These are phyloP conservation scores for Coemansia sp. DNA, from an alignment of 192 early-diverging fungal genomes.

Conservation along the genomic window DNA sequence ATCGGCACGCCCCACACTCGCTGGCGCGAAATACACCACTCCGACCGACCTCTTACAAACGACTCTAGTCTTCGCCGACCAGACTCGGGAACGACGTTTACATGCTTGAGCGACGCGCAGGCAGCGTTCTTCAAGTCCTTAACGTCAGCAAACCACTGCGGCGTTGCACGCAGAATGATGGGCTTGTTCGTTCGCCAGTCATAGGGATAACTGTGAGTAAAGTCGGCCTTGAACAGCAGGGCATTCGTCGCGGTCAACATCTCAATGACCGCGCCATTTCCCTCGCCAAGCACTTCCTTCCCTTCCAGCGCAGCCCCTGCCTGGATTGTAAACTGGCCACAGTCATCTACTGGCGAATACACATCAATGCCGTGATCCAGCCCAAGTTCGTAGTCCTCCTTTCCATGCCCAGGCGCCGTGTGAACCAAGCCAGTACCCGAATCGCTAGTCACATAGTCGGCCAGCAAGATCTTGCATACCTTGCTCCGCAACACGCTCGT, in stretches of 20 bases:
- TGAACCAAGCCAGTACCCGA: constrained; percentile 82
- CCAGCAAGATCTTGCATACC: constrained; percentile 58
- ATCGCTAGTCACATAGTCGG: constrained; percentile 65
- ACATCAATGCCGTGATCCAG: constrained; percentile 55
- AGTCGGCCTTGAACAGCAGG: constrained; percentile 55
- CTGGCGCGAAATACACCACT: constrained; percentile 86
- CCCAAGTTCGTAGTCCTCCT: constrained; percentile 77
- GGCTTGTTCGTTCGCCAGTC: constrained; percentile 84
- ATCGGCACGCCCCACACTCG: constrained; percentile 82
- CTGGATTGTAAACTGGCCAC: constrained; percentile 67
- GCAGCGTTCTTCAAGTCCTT: constrained; percentile 62
- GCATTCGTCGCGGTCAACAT: constrained; percentile 37
- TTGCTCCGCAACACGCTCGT: constrained; percentile 55
- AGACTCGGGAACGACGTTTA: constrained; percentile 62
- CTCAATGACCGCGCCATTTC: constrained; percentile 58
- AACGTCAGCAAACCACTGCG: constrained; percentile 82
- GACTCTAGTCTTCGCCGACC: constrained; percentile 59
- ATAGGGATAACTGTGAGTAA: constrained; percentile 76
- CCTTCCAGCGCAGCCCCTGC: constrained; percentile 63
- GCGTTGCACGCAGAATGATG: constrained; percentile 73
- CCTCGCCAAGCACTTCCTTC: constrained; percentile 59
- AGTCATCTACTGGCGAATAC: constrained; percentile 71
- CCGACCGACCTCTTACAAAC: constrained; percentile 66
- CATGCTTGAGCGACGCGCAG: constrained; percentile 54
- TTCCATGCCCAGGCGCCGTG: constrained; percentile 77